These are phyloP conservation scores for Eremochloa ophiuroides DNA, from an alignment of 176 grass and related monocot genomes.

Conservation along the genomic window DNA sequence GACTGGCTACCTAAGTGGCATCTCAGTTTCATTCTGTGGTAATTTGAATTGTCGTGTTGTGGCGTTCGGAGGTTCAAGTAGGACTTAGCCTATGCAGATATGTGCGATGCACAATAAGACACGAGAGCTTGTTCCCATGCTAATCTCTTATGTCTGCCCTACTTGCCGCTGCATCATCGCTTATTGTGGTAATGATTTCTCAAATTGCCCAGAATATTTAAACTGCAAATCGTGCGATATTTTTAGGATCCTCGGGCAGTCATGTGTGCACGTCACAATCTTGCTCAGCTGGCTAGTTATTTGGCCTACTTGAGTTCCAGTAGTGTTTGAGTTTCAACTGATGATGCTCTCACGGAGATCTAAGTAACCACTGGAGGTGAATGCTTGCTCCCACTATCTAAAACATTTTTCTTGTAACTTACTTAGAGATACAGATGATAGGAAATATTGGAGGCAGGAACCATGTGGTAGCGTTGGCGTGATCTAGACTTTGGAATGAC, in stretches of 20 bases:
- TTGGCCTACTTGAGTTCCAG: background rate
- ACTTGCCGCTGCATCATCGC: background rate
- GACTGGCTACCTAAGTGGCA: background rate
- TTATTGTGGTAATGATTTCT: background rate
- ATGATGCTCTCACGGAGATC: background rate
- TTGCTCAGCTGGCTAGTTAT: background rate
- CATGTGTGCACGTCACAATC: background rate
- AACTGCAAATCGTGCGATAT: background rate
- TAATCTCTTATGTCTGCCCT: background rate
- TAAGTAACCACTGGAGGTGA: background rate
- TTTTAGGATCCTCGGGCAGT: background rate
- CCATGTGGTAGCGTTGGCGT: background rate
- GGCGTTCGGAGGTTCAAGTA: background rate
- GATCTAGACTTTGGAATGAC: background rate
- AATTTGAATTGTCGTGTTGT: background rate
- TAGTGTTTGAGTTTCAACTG: background rate
- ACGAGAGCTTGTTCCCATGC: background rate
- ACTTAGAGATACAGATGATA: background rate
- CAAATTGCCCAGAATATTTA: background rate
- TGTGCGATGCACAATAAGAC: background rate
- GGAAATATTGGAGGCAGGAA: background rate
- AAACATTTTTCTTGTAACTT: background rate
- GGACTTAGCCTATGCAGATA: background rate
- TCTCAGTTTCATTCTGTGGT: background rate
- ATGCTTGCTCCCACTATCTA: background rate